Evolutionary conservation across 768 basidiomycete species (phyloP), one percentile per base, ranked within the genome.

Genomic region (Pholiota conissans): DNA sequence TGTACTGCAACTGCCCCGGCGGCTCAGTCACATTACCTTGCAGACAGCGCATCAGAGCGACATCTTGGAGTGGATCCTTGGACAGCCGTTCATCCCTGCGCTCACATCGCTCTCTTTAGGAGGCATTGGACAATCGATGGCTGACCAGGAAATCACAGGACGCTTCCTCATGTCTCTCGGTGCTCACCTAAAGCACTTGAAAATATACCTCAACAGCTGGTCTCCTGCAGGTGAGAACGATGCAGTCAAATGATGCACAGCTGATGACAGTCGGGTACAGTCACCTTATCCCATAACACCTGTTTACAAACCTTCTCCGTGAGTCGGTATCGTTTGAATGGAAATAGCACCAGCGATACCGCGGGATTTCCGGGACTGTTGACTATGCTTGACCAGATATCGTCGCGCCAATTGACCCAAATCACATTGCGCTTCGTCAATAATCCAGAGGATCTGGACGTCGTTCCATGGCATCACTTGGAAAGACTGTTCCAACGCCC

Each of bases 1-100:
- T 28, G n/a, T 18, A 16, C 9, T 27, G 29, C 42, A 20, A n/a
- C 53, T 54, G 18, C 53, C 53, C 32, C 40, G 24, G 6, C 50
- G 50, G 7, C 50, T 54, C 7, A 28, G 18, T 18, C 40, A 54
- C 20, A 8, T 54, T 28, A 46, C 53, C 9, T 16, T 54, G 10
- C 53, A 54, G 22, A 54, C 53, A 7, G n/a, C 53, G 20, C 53
- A 45, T 22, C 53, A 54, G 28, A 54, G 40, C 29, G 53, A 45
- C 42, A 54, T 54, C 40, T 30, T 54, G 28, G 28, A 27, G 29
- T 46, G 53, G 40, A 28, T 54, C 20, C 29, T 54, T 14, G 42
- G 28, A n/a, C 53, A 54, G 14, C 30, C 14, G 3, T 26, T 13
- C 5, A 20, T 54, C 10, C 53, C 53, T 16, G 20, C 20, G 11